Conservation (phyloP, 2,329 filamentous ascomycete species). For the Fusarium odoratissimum region DNA sequence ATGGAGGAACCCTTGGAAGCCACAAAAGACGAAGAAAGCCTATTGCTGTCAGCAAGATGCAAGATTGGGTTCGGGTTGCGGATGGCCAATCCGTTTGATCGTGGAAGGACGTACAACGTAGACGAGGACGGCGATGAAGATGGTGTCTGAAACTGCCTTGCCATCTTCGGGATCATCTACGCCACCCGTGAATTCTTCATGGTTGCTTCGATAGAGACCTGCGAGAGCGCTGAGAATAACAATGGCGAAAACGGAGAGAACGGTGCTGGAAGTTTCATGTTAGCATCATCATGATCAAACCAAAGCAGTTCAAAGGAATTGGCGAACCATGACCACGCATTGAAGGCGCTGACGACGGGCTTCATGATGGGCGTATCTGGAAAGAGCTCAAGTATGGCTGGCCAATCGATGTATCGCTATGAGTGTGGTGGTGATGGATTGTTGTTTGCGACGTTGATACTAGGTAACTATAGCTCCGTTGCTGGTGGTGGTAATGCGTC, state of each 20-base stretch:
- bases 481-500: constrained; percentile 32
- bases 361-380: constrained; percentile 74
- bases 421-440: constrained; percentile 1
- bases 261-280: constrained; percentile 66
- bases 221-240: constrained; percentile 73
- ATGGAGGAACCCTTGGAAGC: constrained; percentile 88
- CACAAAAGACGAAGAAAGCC: constrained; percentile 93
- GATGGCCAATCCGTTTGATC: background rate
- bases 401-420: background rate
- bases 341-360: constrained; percentile 89
- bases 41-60: constrained; percentile 50
- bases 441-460: constrained; percentile 34
- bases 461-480: constrained; percentile 25
- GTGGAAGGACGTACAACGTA: constrained; percentile 76
- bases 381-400: background rate
- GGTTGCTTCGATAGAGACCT: constrained; percentile 79
- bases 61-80: background rate
- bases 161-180: constrained; percentile 78
- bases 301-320: constrained; percentile 23
- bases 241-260: constrained; percentile 75
- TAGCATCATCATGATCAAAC: constrained; percentile 38
- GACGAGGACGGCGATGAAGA: constrained; percentile 89
- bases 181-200: constrained; percentile 86
- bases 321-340: constrained; percentile 93
- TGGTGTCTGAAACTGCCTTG: constrained; percentile 81